Evolutionary conservation across 345 rosid species (phyloP).

Genomic region (Angophora floribunda): DNA sequence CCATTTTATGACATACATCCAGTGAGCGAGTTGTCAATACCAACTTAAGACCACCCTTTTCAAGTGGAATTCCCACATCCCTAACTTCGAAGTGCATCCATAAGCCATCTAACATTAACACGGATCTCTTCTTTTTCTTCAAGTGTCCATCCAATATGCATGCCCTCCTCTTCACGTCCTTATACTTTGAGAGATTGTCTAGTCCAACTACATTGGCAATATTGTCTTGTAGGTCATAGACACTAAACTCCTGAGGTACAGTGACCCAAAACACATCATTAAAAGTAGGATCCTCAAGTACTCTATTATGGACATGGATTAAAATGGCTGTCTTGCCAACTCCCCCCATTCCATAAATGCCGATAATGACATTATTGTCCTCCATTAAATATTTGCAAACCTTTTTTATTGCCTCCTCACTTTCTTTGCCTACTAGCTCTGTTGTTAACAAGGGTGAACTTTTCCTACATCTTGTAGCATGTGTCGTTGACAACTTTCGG

Average conservation of each 20-base stretch:
- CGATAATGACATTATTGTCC: neutral
- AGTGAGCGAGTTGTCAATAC: neutral
- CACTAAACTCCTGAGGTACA: neutral
- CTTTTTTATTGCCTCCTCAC: accelerated
- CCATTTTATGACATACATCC: neutral
- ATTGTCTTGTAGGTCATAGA: neutral
- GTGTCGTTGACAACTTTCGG: accelerated
- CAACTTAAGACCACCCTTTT: neutral
- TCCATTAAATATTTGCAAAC: neutral
- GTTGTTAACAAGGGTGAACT: accelerated
- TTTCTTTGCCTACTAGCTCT: accelerated
- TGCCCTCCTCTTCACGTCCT: neutral
- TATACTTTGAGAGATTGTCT: neutral
- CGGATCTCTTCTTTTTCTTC: accelerated
- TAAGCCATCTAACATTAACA: accelerated
- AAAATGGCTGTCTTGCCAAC: neutral
- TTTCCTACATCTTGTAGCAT: accelerated
- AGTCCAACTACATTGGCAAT: neutral
- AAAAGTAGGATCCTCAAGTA: neutral
- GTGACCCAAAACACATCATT: neutral
- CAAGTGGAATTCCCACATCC: neutral
- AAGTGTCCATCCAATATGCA: neutral
- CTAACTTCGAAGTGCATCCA: neutral
- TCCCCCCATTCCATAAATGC: neutral
- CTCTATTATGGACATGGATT: neutral